Base-by-base conservation (phyloP, 345 rosid species). In the Lepidium aucheri region DNA sequence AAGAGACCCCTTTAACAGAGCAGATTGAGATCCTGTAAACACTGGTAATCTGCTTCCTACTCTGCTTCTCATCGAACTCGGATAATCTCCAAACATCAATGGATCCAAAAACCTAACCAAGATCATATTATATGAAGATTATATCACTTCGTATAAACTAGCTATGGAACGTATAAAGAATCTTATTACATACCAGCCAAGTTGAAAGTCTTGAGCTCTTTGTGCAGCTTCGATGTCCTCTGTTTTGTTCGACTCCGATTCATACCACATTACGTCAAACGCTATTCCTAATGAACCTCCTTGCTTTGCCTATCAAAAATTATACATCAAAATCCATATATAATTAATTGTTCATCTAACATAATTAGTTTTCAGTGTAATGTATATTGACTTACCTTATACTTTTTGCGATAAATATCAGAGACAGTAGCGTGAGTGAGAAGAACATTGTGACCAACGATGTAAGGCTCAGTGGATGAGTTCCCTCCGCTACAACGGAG, bases 161-260 rank as follows among this genome's bases (percentile, higher is more conserved):
- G 32, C 12, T 43, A 13, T 8, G 20, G 42, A 51, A 38, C 24
- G 8, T 1, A 12, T 1, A 24, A 24, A 24, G 26, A 24, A 24
- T 24, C 26, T 24, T 24, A 24, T 3, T 24, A 26, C 6, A 6
- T 84, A 87, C 99, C 99, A 94, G 67, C 96, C 99, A 72, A 94
- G 85, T 80, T 94, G 99, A 80, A 94, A 94, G 68, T 94, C 99
- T 82, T 84, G 97, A 8, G 99, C 97, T 77, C 92, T 82, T 76
- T 94, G 86, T 45, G 96, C 76, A 28, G 99, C 99, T 74, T 85
- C 88, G 32, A 67, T 82, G 65, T 88, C 86, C 46, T 72, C 75
- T 9, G 80, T 83, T 40, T 79, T 73, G 83, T 88, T 84, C 0
- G 79, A 59, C 45, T 66, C 82, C 0, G 99, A 88, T 62, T 78